phyloP scores from a whole-genome alignment of 1,139 yeast genomes.

The Debaryomyces singareniensis region DNA sequence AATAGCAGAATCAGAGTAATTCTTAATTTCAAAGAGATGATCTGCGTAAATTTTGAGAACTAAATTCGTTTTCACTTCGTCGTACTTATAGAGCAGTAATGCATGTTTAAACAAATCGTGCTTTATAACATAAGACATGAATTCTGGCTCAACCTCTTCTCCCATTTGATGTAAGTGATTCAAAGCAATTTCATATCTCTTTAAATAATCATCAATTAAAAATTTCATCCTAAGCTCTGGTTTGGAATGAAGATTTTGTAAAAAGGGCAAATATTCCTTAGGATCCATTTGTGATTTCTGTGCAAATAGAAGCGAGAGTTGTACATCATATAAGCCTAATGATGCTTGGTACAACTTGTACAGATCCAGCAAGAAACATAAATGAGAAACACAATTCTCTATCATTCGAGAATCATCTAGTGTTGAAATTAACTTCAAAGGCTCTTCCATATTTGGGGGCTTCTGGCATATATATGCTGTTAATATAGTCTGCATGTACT shows the following conservation, averaged over 20 bases:
- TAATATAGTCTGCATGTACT: conserved; percentile 69
- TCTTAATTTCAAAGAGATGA: conserved; percentile 46
- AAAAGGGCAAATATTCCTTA: conserved; percentile 88
- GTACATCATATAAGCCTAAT: conserved; percentile 76
- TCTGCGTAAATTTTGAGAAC: conserved; percentile 62
- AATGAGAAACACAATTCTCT: conserved; percentile 66
- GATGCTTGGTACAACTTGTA: conserved; percentile 75
- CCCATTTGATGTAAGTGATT: conserved; percentile 55
- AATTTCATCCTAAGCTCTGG: conserved; percentile 62
- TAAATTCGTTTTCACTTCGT: conserved; percentile 45
- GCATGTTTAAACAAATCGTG: conserved; percentile 75
- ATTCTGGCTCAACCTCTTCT: conserved; percentile 42
- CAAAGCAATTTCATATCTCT: conserved; percentile 63
- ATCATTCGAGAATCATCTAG: conserved; percentile 42
- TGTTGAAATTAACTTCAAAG: conserved; percentile 56
- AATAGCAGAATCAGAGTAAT: conserved; percentile 68
- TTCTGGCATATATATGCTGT: conserved; percentile 91
- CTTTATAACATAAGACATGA: conserved; percentile 61
- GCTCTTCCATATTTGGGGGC: conserved; percentile 79
- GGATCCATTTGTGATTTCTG: conserved; percentile 98
- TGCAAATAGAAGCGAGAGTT: conserved; percentile 75
- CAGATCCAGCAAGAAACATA: conserved; percentile 89
- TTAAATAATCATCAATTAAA: conserved; percentile 73
- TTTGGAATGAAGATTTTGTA: conserved; percentile 71
- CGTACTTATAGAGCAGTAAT: conserved; percentile 54